phyloP scores from a whole-genome alignment of 2,329 filamentous ascomycete species.

The Aaosphaeria pasadenensis region DNA sequence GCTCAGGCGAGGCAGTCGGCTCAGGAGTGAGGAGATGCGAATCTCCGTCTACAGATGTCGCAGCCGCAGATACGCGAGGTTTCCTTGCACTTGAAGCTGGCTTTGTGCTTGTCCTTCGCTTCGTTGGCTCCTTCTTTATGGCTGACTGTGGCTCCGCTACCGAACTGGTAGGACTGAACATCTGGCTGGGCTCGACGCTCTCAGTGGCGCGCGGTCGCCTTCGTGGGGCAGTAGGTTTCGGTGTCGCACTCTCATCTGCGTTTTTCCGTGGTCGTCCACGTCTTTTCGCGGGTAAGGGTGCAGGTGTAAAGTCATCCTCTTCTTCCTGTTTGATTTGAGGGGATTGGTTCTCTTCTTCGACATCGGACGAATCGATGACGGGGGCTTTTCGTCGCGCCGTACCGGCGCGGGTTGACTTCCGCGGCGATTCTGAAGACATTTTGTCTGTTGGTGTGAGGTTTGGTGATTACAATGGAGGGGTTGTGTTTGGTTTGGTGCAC shows the following conservation, averaged over 20 bases:
- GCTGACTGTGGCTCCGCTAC: constrained; percentile 53
- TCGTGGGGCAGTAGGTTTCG: constrained; percentile 43
- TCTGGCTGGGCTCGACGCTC: constrained; percentile 59
- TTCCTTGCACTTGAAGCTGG: constrained; percentile 32
- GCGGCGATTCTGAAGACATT: constrained; percentile 42
- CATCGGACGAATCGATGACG: constrained; percentile 69
- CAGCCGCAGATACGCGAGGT: constrained; percentile 40
- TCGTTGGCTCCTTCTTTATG: constrained; percentile 55
- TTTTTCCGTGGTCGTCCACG: constrained; percentile 53
- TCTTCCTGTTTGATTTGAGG: constrained; percentile 60
- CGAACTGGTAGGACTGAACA: constrained; percentile 54
- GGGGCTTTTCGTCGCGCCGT: constrained; percentile 64
- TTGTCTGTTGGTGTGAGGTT: constrained; percentile 5
- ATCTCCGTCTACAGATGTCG: constrained; percentile 27
- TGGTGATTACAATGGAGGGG: neutral
- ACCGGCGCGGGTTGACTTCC: constrained; percentile 59
- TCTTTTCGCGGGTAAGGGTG: constrained; percentile 62
- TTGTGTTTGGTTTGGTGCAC: neutral
- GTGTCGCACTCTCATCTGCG: constrained; percentile 44
- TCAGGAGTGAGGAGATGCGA: constrained; percentile 46
- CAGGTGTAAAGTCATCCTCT: constrained; percentile 73
- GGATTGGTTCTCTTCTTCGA: constrained; percentile 69
- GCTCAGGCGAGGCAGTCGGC: constrained; percentile 55
- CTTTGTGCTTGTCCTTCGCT: constrained; percentile 65
- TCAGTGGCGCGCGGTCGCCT: constrained; percentile 42